Percentiles rank a stretch among this genome's conserved stretches.
Evolutionary conservation across 78 protist genomes (phyloP).

Genomic region (Chrysochromulina tobinii): DNA sequence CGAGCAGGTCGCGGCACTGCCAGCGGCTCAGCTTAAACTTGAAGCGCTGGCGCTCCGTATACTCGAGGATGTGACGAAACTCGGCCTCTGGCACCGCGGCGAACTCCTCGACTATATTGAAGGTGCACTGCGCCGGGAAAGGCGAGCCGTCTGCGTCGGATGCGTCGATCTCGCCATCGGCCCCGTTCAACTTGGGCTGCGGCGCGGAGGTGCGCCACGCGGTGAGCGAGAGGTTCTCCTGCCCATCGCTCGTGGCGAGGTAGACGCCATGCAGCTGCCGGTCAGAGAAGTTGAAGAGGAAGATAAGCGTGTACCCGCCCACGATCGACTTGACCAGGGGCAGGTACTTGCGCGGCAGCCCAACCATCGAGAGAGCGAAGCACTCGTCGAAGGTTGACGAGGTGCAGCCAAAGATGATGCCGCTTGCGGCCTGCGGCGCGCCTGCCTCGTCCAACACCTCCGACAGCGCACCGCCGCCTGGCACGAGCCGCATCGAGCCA

Average conservation of each 20-base stretch:
- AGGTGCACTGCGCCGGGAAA: background rate
- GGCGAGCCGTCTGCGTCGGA: no score
- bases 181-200: no score
- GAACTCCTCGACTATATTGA: background rate
- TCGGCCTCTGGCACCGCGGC: background rate
- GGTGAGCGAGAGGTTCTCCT: no score
- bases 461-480: background rate
- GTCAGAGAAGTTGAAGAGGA: background rate
- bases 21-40: background rate
- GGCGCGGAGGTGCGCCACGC: no score
- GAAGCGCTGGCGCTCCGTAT: conserved; percentile 23
- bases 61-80: background rate
- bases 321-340: background rate
- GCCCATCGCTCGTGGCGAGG: background rate
- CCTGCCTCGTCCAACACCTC: background rate
- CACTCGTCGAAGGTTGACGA: background rate
- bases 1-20: conserved; percentile 8
- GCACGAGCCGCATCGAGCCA: background rate
- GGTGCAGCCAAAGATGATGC: conserved; percentile 12
- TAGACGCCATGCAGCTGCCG: background rate
- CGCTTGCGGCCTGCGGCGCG: background rate
- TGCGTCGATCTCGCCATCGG: no score
- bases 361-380: background rate
- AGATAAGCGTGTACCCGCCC: background rate
- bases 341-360: conserved; percentile 20